Conservation (phyloP, 2,329 filamentous ascomycete genomes). For the Aspergillus sp. region DNA sequence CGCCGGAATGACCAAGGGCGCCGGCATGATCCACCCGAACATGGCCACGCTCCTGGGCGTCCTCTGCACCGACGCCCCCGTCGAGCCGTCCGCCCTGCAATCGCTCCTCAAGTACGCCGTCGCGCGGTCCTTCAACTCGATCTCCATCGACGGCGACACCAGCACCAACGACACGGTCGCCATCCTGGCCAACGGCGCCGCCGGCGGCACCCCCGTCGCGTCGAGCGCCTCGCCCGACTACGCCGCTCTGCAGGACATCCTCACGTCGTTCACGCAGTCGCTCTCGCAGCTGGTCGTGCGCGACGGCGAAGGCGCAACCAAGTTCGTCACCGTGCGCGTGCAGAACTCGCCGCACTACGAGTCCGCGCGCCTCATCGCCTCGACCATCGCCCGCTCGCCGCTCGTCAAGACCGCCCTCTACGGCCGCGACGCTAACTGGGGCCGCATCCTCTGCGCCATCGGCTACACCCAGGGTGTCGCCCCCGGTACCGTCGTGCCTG, state of each 20-base stretch:
- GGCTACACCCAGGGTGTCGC: slow-evolving; percentile 66
- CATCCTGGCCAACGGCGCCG: slow-evolving; percentile 91
- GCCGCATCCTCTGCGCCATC: slow-evolving; percentile 89
- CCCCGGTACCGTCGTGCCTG: slow-evolving; percentile 48
- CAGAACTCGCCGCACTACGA: slow-evolving; percentile 66
- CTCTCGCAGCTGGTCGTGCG: slow-evolving; percentile 91
- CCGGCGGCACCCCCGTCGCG: slow-evolving; percentile 65
- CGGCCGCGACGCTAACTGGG: slow-evolving; percentile 97
- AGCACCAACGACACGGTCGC: slow-evolving; percentile 97
- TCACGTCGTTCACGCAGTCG: slow-evolving; percentile 76
- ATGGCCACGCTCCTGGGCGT: slow-evolving; percentile 95
- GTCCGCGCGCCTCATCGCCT: slow-evolving; percentile 75
- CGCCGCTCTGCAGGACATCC: slow-evolving; percentile 64
- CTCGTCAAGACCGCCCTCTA: slow-evolving; percentile 97
- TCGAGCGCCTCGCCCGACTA: slow-evolving; percentile 59
- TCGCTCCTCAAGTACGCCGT: slow-evolving; percentile 70
- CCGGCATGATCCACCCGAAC: slow-evolving; percentile 98
- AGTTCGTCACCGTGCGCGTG: slow-evolving; percentile 92
- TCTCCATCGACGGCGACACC: slow-evolving; percentile 95
- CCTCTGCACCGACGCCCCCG: slow-evolving; percentile 84
- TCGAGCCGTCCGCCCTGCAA: slow-evolving; percentile 66
- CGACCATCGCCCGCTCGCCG: slow-evolving; percentile 83
- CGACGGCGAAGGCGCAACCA: slow-evolving; percentile 95
- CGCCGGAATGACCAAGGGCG: slow-evolving; percentile 94
- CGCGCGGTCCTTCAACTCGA: slow-evolving; percentile 88